Percentiles rank a stretch among this genome's conserved stretches.
These are phyloP conservation scores for Morella rubra DNA, from an alignment of 306 rosid species.

Conservation along the genomic window DNA sequence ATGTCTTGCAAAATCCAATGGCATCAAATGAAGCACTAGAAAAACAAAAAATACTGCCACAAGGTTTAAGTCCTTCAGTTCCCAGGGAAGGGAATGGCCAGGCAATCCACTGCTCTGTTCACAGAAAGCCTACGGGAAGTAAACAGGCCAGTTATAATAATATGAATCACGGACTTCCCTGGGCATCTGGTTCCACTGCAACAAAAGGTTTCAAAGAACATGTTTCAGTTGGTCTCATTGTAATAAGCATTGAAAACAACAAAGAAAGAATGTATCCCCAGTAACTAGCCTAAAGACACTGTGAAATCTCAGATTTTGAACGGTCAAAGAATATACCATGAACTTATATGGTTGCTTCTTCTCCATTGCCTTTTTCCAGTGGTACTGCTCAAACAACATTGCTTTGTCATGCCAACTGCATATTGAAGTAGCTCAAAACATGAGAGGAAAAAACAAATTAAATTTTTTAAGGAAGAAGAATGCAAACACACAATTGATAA, in stretches of 20 bases:
- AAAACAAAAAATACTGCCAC: background rate
- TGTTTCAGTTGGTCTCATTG: constrained; percentile 7
- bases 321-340: constrained; percentile 44
- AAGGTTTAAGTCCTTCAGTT: background rate
- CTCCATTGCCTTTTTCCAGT: constrained; percentile 76
- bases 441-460: constrained; percentile 1
- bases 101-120: background rate
- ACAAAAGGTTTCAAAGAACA: constrained; percentile 16
- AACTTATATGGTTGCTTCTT: constrained; percentile 67
- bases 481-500: background rate
- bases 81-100: constrained; percentile 6
- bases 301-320: constrained; percentile 3
- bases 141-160: constrained; percentile 73
- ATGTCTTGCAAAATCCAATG: background rate
- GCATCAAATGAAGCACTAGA: background rate
- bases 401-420: constrained; percentile 93
- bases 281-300: background rate
- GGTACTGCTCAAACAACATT: constrained; percentile 76
- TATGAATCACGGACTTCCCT: constrained; percentile 58
- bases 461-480: background rate
- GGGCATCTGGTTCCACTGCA: constrained; percentile 96
- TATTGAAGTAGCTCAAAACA: constrained; percentile 17
- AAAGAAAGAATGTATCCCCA: background rate
- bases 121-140: constrained; percentile 59
- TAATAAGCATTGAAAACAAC: constrained; percentile 7